Conservation (phyloP, 2,329 filamentous ascomycete genomes). For the Rugonectria rugulosa region DNA sequence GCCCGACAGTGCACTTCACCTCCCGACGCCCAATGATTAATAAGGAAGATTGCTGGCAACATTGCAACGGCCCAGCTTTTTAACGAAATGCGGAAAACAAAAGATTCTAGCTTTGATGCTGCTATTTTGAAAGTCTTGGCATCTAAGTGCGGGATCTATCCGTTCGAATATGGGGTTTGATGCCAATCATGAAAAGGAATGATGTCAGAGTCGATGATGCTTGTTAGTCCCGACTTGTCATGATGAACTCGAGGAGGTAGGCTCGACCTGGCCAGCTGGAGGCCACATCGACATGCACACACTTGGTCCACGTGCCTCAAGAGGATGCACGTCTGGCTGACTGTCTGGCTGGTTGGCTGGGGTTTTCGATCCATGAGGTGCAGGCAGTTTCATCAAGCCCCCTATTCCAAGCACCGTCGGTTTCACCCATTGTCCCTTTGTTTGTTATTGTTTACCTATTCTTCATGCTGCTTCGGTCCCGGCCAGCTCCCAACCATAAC, state of each 20-base stretch:
- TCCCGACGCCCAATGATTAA: too few relatives aligned
- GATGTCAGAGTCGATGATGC: slow-evolving; percentile 9
- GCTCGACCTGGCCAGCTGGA: too few relatives aligned
- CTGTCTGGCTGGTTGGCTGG: background rate
- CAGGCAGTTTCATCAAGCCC: background rate
- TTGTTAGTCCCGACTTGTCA: background rate
- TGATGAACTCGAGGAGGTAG: background rate
- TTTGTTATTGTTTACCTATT: background rate
- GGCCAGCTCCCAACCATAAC: background rate
- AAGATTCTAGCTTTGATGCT: too few relatives aligned
- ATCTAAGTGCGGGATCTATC: too few relatives aligned
- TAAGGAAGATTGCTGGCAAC: too few relatives aligned
- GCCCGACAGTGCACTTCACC: background rate
- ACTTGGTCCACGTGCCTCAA: background rate
- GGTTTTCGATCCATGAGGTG: background rate
- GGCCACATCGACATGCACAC: background rate
- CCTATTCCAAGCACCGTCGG: background rate
- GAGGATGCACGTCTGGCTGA: background rate
- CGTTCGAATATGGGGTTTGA: too few relatives aligned
- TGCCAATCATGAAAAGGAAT: background rate
- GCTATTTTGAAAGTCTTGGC: too few relatives aligned
- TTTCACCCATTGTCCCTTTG: background rate
- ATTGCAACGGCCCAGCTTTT: too few relatives aligned
- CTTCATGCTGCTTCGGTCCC: background rate
- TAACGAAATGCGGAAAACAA: too few relatives aligned